phyloP scores from a whole-genome alignment of 352 stramenopile species.

The Pythium folliculosum region DNA sequence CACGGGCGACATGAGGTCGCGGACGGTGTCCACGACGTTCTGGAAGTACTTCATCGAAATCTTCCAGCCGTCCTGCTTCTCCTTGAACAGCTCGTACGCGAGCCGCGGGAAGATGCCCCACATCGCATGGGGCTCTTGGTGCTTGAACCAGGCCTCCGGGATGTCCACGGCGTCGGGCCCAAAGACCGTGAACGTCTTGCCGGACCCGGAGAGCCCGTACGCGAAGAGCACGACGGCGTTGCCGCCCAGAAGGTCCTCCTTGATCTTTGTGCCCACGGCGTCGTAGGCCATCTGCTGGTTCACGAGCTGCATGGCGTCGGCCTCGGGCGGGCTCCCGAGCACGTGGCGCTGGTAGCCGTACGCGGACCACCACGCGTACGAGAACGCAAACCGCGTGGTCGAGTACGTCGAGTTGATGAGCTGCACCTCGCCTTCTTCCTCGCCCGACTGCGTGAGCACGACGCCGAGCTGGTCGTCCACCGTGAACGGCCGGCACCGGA shows the following conservation, averaged over 20 bases:
- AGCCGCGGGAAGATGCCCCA: constrained; percentile 93
- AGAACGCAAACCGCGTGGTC: constrained; percentile 92
- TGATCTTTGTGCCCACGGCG: constrained; percentile 90
- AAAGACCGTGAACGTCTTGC: constrained; percentile 95
- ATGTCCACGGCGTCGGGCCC: constrained; percentile 92
- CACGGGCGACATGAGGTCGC: constrained; percentile 93
- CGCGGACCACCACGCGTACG: constrained; percentile 93
- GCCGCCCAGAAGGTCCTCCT: constrained; percentile 85
- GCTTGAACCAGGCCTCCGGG: constrained; percentile 94
- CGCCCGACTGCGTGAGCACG: constrained; percentile 86
- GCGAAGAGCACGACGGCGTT: constrained; percentile 95
- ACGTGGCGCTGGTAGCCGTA: constrained; percentile 92
- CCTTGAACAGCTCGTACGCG: constrained; percentile 93
- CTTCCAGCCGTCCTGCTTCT: constrained; percentile 95
- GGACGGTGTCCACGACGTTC: constrained; percentile 95
- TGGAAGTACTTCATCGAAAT: constrained; percentile 98
- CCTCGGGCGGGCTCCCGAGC: constrained; percentile 55
- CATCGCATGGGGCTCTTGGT: constrained; percentile 85
- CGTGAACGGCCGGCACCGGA: constrained; percentile 87
- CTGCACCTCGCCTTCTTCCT: constrained; percentile 93
- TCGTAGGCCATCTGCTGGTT: constrained; percentile 92
- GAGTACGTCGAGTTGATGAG: constrained; percentile 93
- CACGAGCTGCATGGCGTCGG: constrained; percentile 87
- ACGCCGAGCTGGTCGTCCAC: constrained; percentile 92
- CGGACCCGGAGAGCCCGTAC: constrained; percentile 91